phyloP scores from a whole-genome alignment of 768 basidiomycete species.

The Mrakia gelida region DNA sequence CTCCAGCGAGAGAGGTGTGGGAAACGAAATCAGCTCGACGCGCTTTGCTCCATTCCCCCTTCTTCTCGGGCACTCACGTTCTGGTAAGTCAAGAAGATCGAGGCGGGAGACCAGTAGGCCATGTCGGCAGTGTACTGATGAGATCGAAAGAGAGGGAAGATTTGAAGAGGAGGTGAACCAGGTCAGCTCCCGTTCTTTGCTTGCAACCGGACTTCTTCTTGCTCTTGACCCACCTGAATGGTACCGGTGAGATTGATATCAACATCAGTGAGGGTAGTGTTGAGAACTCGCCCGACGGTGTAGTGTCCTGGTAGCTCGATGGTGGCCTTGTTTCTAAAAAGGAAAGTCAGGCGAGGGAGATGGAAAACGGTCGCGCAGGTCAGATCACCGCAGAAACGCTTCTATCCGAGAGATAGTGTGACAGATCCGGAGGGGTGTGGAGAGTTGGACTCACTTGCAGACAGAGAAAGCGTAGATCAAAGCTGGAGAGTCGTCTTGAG shows the following conservation, averaged over 20 bases:
- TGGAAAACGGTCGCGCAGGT: neutral
- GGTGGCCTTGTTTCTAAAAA: neutral
- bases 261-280: constrained; percentile 47
- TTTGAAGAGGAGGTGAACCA: neutral
- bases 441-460: neutral
- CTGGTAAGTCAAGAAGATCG: constrained; percentile 49
- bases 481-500: constrained; percentile 8
- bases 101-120: constrained; percentile 48
- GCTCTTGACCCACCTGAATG: constrained; percentile 34
- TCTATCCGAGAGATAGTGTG: neutral
- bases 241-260: constrained; percentile 48
- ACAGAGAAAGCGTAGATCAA: neutral
- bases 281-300: constrained; percentile 47
- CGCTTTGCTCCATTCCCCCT: too few relatives aligned
- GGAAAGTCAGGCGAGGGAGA: neutral
- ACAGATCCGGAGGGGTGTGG: too few relatives aligned
- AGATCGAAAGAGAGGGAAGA: neutral
- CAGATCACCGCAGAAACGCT: neutral
- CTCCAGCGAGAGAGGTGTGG: neutral
- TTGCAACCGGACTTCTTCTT: too few relatives aligned
- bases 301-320: constrained; percentile 21
- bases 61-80: constrained; percentile 39
- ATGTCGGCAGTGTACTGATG: constrained; percentile 47
- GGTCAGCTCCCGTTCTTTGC: too few relatives aligned
- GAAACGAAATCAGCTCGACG: neutral